phyloP scores from a whole-genome alignment of 129 eudicot genomes.

The Erigeron canadensis region DNA sequence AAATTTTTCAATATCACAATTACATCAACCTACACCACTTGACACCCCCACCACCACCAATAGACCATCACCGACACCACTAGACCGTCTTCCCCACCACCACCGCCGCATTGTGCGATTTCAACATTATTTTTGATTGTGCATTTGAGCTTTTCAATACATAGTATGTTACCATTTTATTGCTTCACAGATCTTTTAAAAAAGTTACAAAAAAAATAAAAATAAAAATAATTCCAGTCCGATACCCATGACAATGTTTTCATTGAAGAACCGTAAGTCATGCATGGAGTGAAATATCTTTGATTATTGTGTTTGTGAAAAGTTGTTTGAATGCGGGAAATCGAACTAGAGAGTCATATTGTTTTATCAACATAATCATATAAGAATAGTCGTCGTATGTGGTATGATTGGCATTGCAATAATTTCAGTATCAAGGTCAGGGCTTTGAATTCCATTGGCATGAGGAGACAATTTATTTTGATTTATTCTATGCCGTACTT shows the following conservation, averaged over 20 bases:
- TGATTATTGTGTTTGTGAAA: background rate
- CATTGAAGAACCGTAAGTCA: background rate
- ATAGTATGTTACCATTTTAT: too few relatives aligned
- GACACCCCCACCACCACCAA: too few relatives aligned
- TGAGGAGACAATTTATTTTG: conserved; percentile 12
- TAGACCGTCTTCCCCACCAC: too few relatives aligned
- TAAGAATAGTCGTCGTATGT: conserved; percentile 4
- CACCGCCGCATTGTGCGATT: too few relatives aligned
- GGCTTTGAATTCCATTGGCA: conserved; percentile 20
- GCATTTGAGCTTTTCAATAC: too few relatives aligned
- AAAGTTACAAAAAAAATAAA: too few relatives aligned
- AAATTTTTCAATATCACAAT: too few relatives aligned
- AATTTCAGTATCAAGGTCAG: conserved; percentile 12
- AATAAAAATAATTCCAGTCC: background rate
- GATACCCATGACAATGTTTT: background rate
- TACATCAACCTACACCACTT: too few relatives aligned
- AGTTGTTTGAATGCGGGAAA: background rate
- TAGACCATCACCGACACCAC: too few relatives aligned
- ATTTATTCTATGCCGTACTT: conserved; percentile 17
- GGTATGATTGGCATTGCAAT: conserved; percentile 19
- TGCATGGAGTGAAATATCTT: background rate
- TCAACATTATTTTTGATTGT: too few relatives aligned
- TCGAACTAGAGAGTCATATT: background rate
- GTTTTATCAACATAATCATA: conserved; percentile 13
- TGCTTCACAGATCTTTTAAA: too few relatives aligned